Base-by-base conservation (phyloP, 768 basidiomycete genomes). In the Sutorius australiensis region DNA sequence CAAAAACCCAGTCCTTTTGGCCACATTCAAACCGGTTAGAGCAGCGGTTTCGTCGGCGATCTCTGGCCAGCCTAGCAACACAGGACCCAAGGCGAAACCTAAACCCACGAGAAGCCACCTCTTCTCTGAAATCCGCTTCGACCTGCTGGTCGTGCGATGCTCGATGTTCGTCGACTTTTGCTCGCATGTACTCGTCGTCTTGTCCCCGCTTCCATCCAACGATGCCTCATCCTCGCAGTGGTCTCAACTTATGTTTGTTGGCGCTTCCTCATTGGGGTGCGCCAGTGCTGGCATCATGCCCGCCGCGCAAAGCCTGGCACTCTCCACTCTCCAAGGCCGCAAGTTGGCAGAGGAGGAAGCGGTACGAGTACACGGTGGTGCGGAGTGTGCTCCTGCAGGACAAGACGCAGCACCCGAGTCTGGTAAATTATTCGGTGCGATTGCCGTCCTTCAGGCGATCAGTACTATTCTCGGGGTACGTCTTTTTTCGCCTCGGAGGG, bases 271-370 rank as follows among this genome's bases (percentile, higher is more conserved):
- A 33, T 63, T 91, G 37, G 78, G 81, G 6, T 80, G 81, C 17
- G 78, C 87, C 39, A 85, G 86, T 12, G 80, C 83, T 3, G 89
- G 87, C 4, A 79, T 84, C 13, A 78, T 80, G 50, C 88, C 89
- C 8, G 78, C 85, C 0, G 66, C 81, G 47, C 84, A 89, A 55
- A 87, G 86, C n/a, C 74, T 92, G 9, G 89, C 87, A 0, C 73
- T 90, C 5, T 86, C 81, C 59, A 75, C 87, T n/a, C 56, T 80
- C n/a, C 74, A 76, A 33, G 63, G 63, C 39, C 66, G 60, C 50
- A 67, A 52, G 36, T 38, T 63, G 38, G 63, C 50, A 21, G 55
- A 64, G 43, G 80, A 66, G 75, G 78, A 34, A 66, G 75, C 30
- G 58, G 74, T 48, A 27, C 65, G 52, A 19, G 17, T 52, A 30